Base-by-base conservation (phyloP, 768 basidiomycete genomes). In the Termitomyces sp. region DNA sequence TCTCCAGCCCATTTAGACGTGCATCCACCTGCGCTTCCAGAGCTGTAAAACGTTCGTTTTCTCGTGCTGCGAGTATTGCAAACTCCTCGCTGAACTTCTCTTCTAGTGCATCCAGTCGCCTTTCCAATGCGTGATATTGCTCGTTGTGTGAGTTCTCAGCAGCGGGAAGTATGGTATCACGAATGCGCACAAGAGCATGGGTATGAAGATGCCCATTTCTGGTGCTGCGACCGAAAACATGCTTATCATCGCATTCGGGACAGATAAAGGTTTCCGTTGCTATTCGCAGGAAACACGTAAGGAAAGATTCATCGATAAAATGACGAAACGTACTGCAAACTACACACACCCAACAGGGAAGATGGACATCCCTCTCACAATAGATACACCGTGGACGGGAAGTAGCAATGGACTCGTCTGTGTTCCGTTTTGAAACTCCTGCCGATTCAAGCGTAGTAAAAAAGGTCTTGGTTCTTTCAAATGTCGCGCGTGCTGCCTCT, bases 201-300 rank as follows among this genome's bases (percentile, higher is more conserved):
- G 62, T 62, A 38, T 45, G 35, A 6, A 22, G 33, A 20, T 63
- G 53, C 61, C 65, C 24, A 54, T 56, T 44, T 52, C 10, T 43
- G 16, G 30, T 13, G 46, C 30, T 40, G 44, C 30, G 56, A 57
- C 52, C 48, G 33, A 32, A 22, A 46, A 51, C 24, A 30, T 64
- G 57, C 40, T 63, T 66, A 3, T 42, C 43, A 50, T 70, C 70
- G 48, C 73, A 74, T 4, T 72, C 73, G 10, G 57, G 47, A 58
- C 73, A 74, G 26, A 75, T 61, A 52, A 70, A 70, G 3, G 66
- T 69, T 48, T 71, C 71, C n/a, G 64, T 66, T 20, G 65, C 72
- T 74, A 45, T n/a, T 24, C 24, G 43, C n/a, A 14, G 2, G 36
- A 4, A 24, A 24, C 38, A 28, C n/a, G 38, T 49, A n/a, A 50